Evolutionary conservation across 2,329 filamentous ascomycete genomes (phyloP), one percentile per base, ranked within the genome.

Genomic region (Diaporthe sp.): DNA sequence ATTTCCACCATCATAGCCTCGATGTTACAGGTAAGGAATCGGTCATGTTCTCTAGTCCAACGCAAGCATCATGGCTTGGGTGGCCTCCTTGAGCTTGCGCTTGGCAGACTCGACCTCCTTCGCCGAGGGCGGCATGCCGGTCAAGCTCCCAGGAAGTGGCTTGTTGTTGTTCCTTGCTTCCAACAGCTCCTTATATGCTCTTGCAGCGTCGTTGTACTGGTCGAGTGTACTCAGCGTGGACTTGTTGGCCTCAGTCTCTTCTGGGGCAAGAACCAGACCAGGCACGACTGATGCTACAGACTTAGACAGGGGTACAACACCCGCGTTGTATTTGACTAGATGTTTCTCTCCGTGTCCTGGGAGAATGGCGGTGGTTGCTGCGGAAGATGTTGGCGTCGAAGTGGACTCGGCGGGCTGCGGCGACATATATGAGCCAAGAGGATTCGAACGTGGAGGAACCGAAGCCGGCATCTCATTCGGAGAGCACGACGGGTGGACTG

Each of bases 201-300:
- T 25, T 7, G 73, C 73, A n/a, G 73, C 69, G 47, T 63, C 61
- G 9, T 61, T 59, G 44, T 74, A 72, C 10, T 69, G 73, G 37
- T 74, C 73, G 15, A 74, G 73, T 30, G 61, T 50, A 13, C 53
- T 69, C 0, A 74, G 53, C 10, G 70, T 56, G 12, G 73, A 32
- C 30, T 35, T 74, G 55, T 74, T 74, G 53, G 73, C 73, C 37
- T 74, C 73, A 9, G 70, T 70, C 32, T 74, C 73, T 35, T 74
- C 73, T 17, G 53, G 61, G 17, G 47, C 44, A 17, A 74, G 30
- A 7, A 74, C 59, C 25, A 74, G 44, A 22, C 19, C 32, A 10
- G 59, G 44, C n/a, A 25, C 13, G 8, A 22, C 35, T 22, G 69
- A n/a, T 19, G 56, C 15, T 32, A 25, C 5, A 19, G 59, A 2